A percentile compares a stretch with the other conserved stretches of the same genome.
Evolutionary conservation across 2,329 filamentous ascomycete genomes (phyloP).

Genomic region (Colletotrichum orchidophilum): DNA sequence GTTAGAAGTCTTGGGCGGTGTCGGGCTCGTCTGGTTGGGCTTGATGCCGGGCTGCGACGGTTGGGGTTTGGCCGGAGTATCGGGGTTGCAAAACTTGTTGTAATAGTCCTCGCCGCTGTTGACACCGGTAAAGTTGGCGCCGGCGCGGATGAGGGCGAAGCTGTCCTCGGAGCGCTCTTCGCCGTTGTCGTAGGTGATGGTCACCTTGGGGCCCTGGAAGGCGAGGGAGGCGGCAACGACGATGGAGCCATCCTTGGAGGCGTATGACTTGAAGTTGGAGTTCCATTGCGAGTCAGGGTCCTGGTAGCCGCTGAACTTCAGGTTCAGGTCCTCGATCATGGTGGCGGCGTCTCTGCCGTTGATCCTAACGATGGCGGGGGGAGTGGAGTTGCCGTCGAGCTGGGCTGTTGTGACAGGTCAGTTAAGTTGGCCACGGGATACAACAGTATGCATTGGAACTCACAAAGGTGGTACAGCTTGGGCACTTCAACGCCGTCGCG

Average conservation of each 20-base stretch:
- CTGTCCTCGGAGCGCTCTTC: conserved; percentile 39
- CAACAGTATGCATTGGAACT: conserved; percentile 31
- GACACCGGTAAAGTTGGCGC: conserved; percentile 43
- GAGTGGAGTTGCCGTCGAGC: conserved; percentile 22
- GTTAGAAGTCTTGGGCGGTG: neutral
- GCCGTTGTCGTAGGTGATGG: conserved; percentile 46
- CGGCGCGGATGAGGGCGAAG: conserved; percentile 37
- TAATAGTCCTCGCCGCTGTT: conserved; percentile 48
- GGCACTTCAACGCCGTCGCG: conserved; percentile 67
- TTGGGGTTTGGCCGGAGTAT: conserved; percentile 1
- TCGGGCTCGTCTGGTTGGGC: conserved; percentile 19
- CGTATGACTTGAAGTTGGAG: conserved; percentile 41
- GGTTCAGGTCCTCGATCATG: conserved; percentile 57
- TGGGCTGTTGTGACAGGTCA: conserved; percentile 13
- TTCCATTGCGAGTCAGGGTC: conserved; percentile 66
- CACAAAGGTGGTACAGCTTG: conserved; percentile 62
- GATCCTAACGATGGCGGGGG: conserved; percentile 61
- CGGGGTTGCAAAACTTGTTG: conserved; percentile 44
- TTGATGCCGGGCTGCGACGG: neutral
- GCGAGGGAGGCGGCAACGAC: conserved; percentile 39
- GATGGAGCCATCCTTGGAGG: conserved; percentile 35
- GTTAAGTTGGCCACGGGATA: conserved; percentile 30
- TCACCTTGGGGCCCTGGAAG: conserved; percentile 42
- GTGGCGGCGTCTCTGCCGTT: conserved; percentile 63
- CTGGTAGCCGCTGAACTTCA: conserved; percentile 57